Evolutionary conservation across 495 filamentous ascomycete species (phyloP).

Genomic region (Staphylotrichum tortipilum): DNA sequence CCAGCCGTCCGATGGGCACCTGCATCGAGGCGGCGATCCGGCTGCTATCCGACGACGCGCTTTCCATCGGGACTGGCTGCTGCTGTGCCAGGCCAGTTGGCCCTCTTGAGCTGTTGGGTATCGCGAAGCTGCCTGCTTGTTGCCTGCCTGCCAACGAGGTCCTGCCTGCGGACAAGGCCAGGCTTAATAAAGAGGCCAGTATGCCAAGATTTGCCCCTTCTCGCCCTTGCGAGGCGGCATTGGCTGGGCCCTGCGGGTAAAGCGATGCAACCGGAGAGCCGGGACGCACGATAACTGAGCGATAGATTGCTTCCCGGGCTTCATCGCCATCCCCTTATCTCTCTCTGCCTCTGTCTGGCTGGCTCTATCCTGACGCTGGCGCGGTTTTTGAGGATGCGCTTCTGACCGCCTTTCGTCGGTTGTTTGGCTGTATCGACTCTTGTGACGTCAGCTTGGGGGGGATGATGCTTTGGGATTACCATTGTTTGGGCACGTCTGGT

Average conservation of each 20-base stretch:
- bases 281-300: conserved; percentile 17
- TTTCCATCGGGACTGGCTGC: too few species aligned
- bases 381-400: too few species aligned
- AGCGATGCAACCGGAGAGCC: conserved; percentile 20
- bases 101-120: too few species aligned
- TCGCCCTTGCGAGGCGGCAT: conserved; percentile 3
- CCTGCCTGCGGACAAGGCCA: not conserved
- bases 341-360: too few species aligned
- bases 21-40: not conserved
- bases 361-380: too few species aligned
- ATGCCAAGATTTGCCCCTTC: conserved; percentile 7
- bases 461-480: conserved; percentile 6
- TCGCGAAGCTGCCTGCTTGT: too few species aligned
- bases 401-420: too few species aligned
- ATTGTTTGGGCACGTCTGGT: not conserved
- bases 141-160: too few species aligned
- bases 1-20: not conserved
- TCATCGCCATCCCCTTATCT: conserved; percentile 1
- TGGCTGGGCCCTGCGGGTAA: conserved; percentile 20
- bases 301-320: conserved; percentile 12
- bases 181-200: not conserved
- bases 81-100: too few species aligned
- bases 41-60: not conserved
- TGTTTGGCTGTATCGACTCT: too few species aligned
- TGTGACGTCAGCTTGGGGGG: not conserved